Percentiles rank a stretch among this genome's conserved stretches.
Conservation (phyloP, 768 basidiomycete species). For the Steccherinum ochraceum region DNA sequence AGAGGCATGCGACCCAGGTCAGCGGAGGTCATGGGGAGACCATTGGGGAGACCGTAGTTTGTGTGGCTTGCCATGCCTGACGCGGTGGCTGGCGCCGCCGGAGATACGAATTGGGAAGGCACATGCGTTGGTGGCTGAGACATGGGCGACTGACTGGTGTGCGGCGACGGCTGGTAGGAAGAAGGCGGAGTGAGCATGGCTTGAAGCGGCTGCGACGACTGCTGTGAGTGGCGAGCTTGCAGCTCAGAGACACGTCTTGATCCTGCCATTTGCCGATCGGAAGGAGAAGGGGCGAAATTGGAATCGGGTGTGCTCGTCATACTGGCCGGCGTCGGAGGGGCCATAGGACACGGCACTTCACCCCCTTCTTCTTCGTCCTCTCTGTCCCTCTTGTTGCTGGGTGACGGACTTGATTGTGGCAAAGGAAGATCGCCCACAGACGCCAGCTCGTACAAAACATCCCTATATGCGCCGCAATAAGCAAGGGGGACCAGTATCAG, state of each 20-base stretch:
- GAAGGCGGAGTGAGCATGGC: neutral
- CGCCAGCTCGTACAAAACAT: constrained; percentile 67
- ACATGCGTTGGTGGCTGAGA: neutral
- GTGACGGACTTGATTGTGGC: constrained; percentile 45
- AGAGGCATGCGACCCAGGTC: constrained; percentile 52
- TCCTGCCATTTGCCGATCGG: constrained; percentile 25
- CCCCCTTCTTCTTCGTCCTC: too few species aligned
- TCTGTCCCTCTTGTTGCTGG: constrained; percentile 57
- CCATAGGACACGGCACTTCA: neutral
- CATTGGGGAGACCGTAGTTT: too few species aligned
- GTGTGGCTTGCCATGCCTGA: too few species aligned
- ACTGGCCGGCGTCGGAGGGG: neutral
- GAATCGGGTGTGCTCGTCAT: neutral
- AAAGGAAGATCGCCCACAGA: constrained; percentile 66
- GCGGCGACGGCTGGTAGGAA: neutral
- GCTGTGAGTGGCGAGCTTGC: constrained; percentile 1
- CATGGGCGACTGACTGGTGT: constrained; percentile 3
- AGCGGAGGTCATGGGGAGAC: constrained; percentile 49
- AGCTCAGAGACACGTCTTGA: constrained; percentile 28
- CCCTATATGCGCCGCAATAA: constrained; percentile 35
- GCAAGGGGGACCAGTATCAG: neutral
- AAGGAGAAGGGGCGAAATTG: neutral
- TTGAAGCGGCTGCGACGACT: constrained; percentile 10
- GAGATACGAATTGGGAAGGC: neutral
- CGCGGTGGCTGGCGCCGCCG: too few species aligned